These are phyloP conservation scores for Metschnikowia chrysomelidarum DNA, from an alignment of 805 yeast genomes.

Conservation along the genomic window DNA sequence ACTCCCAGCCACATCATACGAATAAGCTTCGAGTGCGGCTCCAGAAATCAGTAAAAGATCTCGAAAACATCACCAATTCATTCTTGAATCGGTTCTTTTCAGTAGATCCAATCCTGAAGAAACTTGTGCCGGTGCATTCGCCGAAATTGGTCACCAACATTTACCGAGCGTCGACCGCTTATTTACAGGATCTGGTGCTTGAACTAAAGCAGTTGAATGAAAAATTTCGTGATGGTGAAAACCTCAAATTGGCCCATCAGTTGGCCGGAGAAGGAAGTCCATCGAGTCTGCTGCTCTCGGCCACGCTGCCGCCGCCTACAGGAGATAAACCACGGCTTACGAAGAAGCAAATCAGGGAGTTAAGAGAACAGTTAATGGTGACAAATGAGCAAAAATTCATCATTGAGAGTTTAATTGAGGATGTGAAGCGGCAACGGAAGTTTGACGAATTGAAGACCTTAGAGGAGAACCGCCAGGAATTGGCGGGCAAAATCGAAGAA, in stretches of 20 bases:
- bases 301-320: slow-evolving; percentile 7
- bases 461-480: slow-evolving; percentile 55
- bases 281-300: slow-evolving; percentile 4
- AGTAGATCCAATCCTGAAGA: slow-evolving; percentile 1
- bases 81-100: slow-evolving; percentile 22
- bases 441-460: slow-evolving; percentile 74
- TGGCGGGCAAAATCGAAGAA: slow-evolving; percentile 46
- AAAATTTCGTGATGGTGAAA: slow-evolving; percentile 33
- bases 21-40: slow-evolving; percentile 24
- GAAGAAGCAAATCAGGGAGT: slow-evolving; percentile 52
- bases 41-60: slow-evolving; percentile 30
- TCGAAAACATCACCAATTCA: slow-evolving; percentile 24
- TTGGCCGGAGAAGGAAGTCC: slow-evolving; percentile 2
- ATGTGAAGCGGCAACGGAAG: slow-evolving; percentile 61
- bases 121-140: slow-evolving; percentile 3
- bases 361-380: slow-evolving; percentile 79
- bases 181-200: slow-evolving; percentile 65
- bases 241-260: slow-evolving; percentile 19
- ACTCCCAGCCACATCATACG: slow-evolving; percentile 13
- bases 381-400: slow-evolving; percentile 79
- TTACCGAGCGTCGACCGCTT: slow-evolving; percentile 52
- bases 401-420: slow-evolving; percentile 61
- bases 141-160: slow-evolving; percentile 47
- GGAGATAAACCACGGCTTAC: slow-evolving; percentile 40
- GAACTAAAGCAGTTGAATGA: slow-evolving; percentile 61